Percentiles rank a stretch among this genome's conserved stretches.
Evolutionary conservation across 768 basidiomycete species (phyloP).

Genomic region (Kwoniella sp.): DNA sequence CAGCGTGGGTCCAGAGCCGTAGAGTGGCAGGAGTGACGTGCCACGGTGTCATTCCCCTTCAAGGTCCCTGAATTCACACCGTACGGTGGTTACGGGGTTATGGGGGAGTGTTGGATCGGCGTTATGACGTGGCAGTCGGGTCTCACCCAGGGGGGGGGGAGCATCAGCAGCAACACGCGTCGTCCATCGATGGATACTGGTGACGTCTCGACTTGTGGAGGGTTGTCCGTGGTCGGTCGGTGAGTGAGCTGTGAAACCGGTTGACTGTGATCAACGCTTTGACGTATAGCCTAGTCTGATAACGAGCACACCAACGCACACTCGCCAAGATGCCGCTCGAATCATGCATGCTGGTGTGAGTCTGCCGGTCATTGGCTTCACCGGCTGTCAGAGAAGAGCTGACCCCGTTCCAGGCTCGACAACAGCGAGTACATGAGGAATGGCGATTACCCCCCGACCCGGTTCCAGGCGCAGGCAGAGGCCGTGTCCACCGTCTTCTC

Average conservation of each 20-base stretch:
- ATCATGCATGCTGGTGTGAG: constrained; percentile 85
- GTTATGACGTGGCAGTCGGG: constrained; percentile 14
- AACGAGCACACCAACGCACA: background rate
- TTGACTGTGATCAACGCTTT: constrained; percentile 1
- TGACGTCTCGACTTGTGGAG: background rate
- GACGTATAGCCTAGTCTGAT: background rate
- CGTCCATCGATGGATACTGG: background rate
- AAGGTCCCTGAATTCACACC: constrained; percentile 6
- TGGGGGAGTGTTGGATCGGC: background rate
- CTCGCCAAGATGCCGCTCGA: constrained; percentile 76
- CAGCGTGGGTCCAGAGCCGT: too few species aligned
- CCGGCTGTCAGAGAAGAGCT: background rate
- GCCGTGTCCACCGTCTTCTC: constrained; percentile 85
- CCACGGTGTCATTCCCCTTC: too few species aligned
- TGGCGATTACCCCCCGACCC: constrained; percentile 50
- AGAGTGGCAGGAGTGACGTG: too few species aligned
- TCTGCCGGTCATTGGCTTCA: background rate
- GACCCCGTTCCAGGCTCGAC: constrained; percentile 59
- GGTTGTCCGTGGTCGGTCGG: background rate
- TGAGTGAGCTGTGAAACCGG: background rate
- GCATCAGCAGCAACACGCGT: background rate
- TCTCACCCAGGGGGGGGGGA: background rate
- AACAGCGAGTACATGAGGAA: constrained; percentile 88
- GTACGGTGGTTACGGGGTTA: too few species aligned
- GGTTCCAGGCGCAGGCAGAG: constrained; percentile 87